phyloP scores from a whole-genome alignment of 306 rosid species.

The Heteromeles arbutifolia region DNA sequence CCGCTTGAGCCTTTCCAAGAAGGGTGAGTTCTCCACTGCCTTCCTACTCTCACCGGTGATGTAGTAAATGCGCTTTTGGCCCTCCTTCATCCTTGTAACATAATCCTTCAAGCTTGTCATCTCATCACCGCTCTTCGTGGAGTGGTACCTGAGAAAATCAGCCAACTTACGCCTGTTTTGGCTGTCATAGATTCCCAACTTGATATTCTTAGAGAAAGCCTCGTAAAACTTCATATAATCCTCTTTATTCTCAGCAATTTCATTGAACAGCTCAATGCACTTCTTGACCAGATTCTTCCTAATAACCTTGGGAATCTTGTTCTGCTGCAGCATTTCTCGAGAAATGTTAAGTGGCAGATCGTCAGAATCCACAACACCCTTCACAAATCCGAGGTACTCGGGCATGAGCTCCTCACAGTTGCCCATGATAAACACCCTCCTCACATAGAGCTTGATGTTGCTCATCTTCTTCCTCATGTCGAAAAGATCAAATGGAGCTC shows the following conservation, averaged over 20 bases:
- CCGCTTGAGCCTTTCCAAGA: conserved; percentile 27
- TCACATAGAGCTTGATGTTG: conserved; percentile 28
- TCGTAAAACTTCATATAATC: conserved; percentile 20
- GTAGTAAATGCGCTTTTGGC: conserved; percentile 22
- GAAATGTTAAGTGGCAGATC: conserved; percentile 36
- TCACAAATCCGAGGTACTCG: conserved; percentile 23
- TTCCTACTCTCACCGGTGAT: conserved; percentile 26
- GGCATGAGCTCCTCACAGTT: conserved; percentile 32
- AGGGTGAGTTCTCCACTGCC: conserved; percentile 22
- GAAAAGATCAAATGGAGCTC: conserved; percentile 23
- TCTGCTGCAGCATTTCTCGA: conserved; percentile 26
- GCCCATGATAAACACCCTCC: conserved; percentile 33
- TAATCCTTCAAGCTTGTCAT: conserved; percentile 30
- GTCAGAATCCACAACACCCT: conserved; percentile 32
- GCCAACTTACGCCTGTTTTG: conserved; percentile 23
- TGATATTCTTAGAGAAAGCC: conserved; percentile 26
- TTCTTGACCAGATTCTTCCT: conserved; percentile 33
- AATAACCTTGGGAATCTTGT: conserved; percentile 29
- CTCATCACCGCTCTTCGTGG: conserved; percentile 24
- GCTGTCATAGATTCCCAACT: conserved; percentile 25
- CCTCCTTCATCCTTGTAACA: conserved; percentile 31
- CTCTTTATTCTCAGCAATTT: conserved; percentile 18
- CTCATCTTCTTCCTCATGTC: conserved; percentile 28
- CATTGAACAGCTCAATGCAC: conserved; percentile 26
- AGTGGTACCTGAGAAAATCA: conserved; percentile 25